Percentiles rank a stretch among this genome's conserved stretches.
phyloP scores from a whole-genome alignment of 306 rosid genomes.

The Medicago lupulina region DNA sequence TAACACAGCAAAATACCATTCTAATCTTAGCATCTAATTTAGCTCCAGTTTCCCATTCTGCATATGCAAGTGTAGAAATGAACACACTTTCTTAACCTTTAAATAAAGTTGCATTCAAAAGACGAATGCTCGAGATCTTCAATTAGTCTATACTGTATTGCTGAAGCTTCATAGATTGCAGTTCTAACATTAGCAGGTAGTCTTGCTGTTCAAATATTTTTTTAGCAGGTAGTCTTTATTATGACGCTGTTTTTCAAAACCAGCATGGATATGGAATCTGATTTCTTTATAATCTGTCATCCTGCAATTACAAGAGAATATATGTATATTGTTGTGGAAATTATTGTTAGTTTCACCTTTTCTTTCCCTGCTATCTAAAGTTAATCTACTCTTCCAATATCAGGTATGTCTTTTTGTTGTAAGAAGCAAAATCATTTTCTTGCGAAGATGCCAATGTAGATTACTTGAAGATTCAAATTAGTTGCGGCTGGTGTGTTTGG shows the following conservation, averaged over 20 bases:
- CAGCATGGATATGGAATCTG: slow-evolving; percentile 14
- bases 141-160: background rate
- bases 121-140: background rate
- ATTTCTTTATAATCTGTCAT: background rate
- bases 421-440: slow-evolving; percentile 36
- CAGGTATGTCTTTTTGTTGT: slow-evolving; percentile 49
- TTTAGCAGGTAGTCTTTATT: background rate
- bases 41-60: background rate
- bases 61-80: background rate
- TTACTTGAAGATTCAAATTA: slow-evolving; percentile 31
- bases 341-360: slow-evolving; percentile 18
- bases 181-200: background rate
- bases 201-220: background rate
- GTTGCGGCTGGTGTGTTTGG: slow-evolving; percentile 27
- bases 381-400: slow-evolving; percentile 1
- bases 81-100: background rate
- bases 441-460: slow-evolving; percentile 41
- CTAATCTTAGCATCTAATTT: background rate
- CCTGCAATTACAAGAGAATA: slow-evolving; percentile 7
- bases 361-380: background rate
- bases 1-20: background rate
- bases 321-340: slow-evolving; percentile 19
- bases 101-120: background rate
- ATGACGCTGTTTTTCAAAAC: background rate
- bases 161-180: background rate